A percentile compares a stretch with the other conserved stretches of the same genome.
Evolutionary conservation across 1,284 basidiomycete species (phyloP).

Genomic region (Apiotrichum laibachii): DNA sequence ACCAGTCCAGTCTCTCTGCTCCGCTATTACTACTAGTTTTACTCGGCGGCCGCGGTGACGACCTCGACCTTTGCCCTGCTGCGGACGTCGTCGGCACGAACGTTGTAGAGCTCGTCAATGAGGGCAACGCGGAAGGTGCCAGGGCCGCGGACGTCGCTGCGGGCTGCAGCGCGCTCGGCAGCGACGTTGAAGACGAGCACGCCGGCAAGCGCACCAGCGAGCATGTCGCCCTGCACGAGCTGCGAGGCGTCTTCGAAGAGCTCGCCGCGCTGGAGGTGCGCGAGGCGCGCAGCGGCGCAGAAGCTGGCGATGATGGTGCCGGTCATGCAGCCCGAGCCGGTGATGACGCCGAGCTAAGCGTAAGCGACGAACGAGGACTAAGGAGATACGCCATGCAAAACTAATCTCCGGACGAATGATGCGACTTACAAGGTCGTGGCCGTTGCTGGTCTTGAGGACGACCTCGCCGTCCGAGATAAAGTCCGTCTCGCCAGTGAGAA

Average conservation of each 20-base stretch:
- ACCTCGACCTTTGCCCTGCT: conserved; percentile 57
- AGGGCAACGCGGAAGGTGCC: conserved; percentile 84
- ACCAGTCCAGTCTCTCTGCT: too few relatives aligned
- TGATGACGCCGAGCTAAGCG: conserved; percentile 66
- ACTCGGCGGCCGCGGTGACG: neutral
- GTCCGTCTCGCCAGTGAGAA: conserved; percentile 77
- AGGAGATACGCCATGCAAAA: neutral
- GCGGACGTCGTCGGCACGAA: conserved; percentile 60
- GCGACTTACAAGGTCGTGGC: conserved; percentile 58
- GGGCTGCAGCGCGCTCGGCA: conserved; percentile 71
- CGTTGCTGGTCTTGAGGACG: conserved; percentile 71
- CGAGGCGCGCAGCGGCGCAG: conserved; percentile 65
- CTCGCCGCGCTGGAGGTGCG: conserved; percentile 15
- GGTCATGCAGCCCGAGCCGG: conserved; percentile 85
- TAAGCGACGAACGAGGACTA: neutral
- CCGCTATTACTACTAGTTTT: neutral
- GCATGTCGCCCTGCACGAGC: conserved; percentile 67
- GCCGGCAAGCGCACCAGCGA: conserved; percentile 70
- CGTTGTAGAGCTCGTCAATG: conserved; percentile 72
- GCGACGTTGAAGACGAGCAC: conserved; percentile 79
- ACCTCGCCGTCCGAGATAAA: conserved; percentile 79
- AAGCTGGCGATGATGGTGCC: conserved; percentile 58
- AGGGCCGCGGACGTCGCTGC: conserved; percentile 70
- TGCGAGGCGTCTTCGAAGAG: conserved; percentile 36
- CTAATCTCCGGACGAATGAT: neutral